phyloP scores from a whole-genome alignment of 306 rosid species.

The Quercus dentata region DNA sequence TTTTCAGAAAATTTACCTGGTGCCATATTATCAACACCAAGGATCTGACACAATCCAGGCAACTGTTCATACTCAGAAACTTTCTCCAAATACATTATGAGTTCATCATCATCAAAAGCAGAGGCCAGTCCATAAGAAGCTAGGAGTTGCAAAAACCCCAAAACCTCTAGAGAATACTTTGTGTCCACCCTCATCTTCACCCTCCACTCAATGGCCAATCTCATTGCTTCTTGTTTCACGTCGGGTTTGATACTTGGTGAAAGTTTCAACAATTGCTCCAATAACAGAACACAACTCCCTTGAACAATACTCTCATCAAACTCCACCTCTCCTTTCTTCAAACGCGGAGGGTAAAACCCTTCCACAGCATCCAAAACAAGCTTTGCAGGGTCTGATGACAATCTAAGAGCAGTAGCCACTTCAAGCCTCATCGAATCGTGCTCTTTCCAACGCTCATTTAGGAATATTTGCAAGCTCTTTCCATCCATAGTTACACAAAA shows the following conservation, averaged over 20 bases:
- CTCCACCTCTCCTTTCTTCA: slow-evolving; percentile 1
- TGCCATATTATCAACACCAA: too few relatives aligned
- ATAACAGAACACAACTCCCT: slow-evolving; percentile 35
- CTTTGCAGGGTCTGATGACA: slow-evolving; percentile 33
- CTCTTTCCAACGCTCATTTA: slow-evolving; percentile 28
- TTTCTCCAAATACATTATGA: slow-evolving; percentile 1
- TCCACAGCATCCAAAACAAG: slow-evolving; percentile 40
- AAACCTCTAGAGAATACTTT: slow-evolving; percentile 21
- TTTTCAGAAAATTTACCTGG: too few relatives aligned
- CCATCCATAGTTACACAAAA: slow-evolving; percentile 8
- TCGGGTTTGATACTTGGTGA: slow-evolving; percentile 33
- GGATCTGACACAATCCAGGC: slow-evolving; percentile 12
- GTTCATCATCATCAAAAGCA: slow-evolving; percentile 27
- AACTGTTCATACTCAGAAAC: slow-evolving; percentile 31
- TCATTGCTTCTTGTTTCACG: slow-evolving; percentile 34
- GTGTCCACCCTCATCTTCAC: slow-evolving; percentile 14
- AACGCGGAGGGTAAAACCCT: slow-evolving; percentile 30
- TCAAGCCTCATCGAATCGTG: slow-evolving; percentile 22
- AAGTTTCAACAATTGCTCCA: slow-evolving; percentile 27
- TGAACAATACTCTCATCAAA: slow-evolving; percentile 22
- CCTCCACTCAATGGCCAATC: slow-evolving; percentile 42
- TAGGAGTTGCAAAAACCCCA: slow-evolving; percentile 40
- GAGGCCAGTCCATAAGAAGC: slow-evolving; percentile 33
- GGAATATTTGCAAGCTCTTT: slow-evolving; percentile 19
- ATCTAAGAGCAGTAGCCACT: slow-evolving; percentile 21